phyloP scores from a whole-genome alignment of 2,329 filamentous ascomycete species.

The Lecanicillium sp. region DNA sequence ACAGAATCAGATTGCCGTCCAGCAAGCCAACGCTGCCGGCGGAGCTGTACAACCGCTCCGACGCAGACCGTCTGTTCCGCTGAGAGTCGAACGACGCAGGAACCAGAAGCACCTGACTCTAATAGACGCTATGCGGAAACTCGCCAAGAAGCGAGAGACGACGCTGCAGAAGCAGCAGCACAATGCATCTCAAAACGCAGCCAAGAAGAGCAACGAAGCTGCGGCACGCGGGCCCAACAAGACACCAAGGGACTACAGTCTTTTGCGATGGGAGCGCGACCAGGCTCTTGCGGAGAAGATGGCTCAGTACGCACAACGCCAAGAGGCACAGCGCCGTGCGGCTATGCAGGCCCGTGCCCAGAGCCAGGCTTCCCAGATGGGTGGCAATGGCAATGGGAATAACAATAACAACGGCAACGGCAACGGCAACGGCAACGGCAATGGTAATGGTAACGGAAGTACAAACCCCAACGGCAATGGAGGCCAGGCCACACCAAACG shows the following conservation, averaged over 20 bases:
- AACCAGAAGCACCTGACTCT: conserved; percentile 81
- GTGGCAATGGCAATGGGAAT: conserved; percentile 14
- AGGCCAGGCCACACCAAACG: conserved; percentile 19
- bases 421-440: no score
- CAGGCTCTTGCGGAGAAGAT: conserved; percentile 55
- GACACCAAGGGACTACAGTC: conserved; percentile 85
- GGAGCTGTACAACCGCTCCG: conserved; percentile 32
- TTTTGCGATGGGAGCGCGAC: conserved; percentile 81
- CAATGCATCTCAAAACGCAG: conserved; percentile 66
- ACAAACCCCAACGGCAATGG: no score
- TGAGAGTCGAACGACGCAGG: conserved; percentile 78
- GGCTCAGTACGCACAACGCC: conserved; percentile 47
- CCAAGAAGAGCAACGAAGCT: conserved; percentile 70
- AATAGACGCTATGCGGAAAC: conserved; percentile 89
- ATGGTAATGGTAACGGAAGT: conserved; percentile 14
- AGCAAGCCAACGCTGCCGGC: conserved; percentile 39
- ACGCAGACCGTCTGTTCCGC: conserved; percentile 67
- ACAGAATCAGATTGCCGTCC: conserved; percentile 40
- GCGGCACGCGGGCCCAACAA: conserved; percentile 47
- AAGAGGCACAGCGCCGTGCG: conserved; percentile 47
- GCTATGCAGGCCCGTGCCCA: conserved; percentile 39
- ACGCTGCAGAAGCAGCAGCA: conserved; percentile 82
- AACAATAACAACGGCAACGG: conserved; percentile 9
- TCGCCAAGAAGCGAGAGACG: conserved; percentile 89
- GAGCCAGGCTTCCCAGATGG: conserved; percentile 35